Evolutionary conservation across 176 grass and related monocot genomes (phyloP).

Genomic region (Oryza glumipatula): DNA sequence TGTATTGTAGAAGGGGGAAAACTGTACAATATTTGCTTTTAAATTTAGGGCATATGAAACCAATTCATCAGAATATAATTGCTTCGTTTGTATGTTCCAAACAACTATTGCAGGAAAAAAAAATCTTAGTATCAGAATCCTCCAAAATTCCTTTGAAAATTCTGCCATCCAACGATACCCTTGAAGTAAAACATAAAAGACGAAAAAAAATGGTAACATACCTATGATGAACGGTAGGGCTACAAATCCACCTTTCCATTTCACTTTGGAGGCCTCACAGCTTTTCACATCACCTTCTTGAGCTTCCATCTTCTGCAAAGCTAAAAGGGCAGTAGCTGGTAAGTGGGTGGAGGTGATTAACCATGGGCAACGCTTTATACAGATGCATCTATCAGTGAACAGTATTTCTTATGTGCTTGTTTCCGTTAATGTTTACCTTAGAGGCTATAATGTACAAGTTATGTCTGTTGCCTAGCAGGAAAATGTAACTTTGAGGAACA

Average conservation of each 20-base stretch:
- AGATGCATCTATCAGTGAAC: background rate
- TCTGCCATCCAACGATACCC: too few relatives aligned
- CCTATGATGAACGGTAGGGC: conserved; percentile 40
- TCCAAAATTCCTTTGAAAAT: too few relatives aligned
- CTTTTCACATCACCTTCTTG: background rate
- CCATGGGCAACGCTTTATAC: background rate
- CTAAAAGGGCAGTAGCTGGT: background rate
- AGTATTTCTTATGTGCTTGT: background rate
- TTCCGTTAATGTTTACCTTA: background rate
- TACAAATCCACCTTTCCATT: conserved; percentile 26
- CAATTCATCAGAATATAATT: background rate
- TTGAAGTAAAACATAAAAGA: too few relatives aligned
- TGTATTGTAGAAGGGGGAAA: too few relatives aligned
- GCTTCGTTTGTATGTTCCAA: background rate
- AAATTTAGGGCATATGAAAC: background rate
- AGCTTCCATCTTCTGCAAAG: conserved; percentile 26
- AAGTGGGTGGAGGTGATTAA: background rate
- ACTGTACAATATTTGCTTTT: background rate
- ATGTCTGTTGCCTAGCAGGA: background rate
- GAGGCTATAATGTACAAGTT: background rate
- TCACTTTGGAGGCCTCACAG: background rate
- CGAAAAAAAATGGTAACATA: conserved; percentile 1
- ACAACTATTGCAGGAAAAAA: background rate
- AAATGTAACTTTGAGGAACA: background rate
- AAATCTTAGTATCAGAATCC: background rate